Conservation (phyloP, 441 rosid genomes). For the Theobroma grandiflorum region DNA sequence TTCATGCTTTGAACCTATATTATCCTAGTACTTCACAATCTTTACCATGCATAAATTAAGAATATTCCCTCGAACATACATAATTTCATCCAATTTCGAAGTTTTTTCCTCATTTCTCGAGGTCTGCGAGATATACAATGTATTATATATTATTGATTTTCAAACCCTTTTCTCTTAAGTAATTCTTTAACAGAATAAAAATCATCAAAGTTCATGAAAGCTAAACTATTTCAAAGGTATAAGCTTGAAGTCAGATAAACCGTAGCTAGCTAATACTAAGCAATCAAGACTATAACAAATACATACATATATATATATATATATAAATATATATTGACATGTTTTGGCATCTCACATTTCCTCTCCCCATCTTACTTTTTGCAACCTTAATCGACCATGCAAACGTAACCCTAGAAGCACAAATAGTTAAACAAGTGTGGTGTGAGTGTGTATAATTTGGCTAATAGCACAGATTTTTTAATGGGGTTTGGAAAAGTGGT, state of each 20-base stretch:
- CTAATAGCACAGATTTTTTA: neutral
- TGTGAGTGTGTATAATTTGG: neutral
- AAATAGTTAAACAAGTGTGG: neutral
- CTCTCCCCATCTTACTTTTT: neutral
- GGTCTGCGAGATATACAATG: neutral
- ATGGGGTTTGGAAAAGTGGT: neutral
- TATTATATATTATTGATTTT: neutral
- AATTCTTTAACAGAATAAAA: neutral
- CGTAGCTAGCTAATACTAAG: neutral
- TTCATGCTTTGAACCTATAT: conserved; percentile 9
- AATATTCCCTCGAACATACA: neutral
- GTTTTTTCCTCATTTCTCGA: neutral
- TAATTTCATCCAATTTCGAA: neutral
- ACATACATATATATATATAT: too few species aligned
- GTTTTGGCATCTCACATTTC: neutral
- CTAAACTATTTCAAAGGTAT: too few species aligned
- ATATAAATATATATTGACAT: too few species aligned
- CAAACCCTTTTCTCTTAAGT: neutral
- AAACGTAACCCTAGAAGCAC: neutral
- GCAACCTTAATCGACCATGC: neutral
- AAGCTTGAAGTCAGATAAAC: neutral
- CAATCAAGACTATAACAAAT: neutral
- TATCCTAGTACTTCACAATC: neutral
- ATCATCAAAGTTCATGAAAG: neutral
- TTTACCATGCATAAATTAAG: conserved; percentile 6